Base-by-base conservation (phyloP, 1,284 basidiomycete genomes). In the Trametes versicolor region DNA sequence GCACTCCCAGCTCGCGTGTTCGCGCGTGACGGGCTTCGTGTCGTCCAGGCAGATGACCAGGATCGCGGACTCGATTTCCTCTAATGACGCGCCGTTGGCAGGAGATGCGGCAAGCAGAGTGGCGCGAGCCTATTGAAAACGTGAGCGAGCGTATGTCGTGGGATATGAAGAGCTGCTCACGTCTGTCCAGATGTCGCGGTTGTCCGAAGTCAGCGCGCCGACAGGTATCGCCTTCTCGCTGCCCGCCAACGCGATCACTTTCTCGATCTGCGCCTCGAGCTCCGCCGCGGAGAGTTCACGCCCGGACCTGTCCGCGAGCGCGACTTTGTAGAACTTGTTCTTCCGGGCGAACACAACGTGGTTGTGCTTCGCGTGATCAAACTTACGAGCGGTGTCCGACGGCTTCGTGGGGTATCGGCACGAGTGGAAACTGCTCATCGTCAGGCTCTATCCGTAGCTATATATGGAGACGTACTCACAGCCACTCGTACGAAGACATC, bases 401-500 rank as follows among this genome's bases (percentile, higher is more conserved):
- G 93, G 92, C 71, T 92, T 90, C 61, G 84, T 85, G 4, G 97
- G 98, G 76, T 96, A 92, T 32, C 97, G 90, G 50, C 86, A 89
- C 4, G 96, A 84, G 79, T 99, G 98, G 87, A 99, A 98, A 23
- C 90, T 92, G 39, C 17, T 15, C 25, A 37, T 9, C 25, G 32
- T 9, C 25, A 49, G 25, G 13, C 6, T 13, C 8, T 10, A 27
- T 25, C 48, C 25, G 58, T 58, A 36, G 59, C 29, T 27, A 17
- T 19, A 50, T 37, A 43, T 37, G 6, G n/a, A 10, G 53, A n/a
- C 23, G 51, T 21, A 83, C 88, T 78, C 71, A 91, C 85, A 96
- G 85, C 91, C 95, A 97, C 78, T 95, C 91, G 87, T 97, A 98
- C n/a, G 95, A 96, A 3, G 84, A 85, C 94, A 97, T 97, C 80